Conservation (phyloP, 176 grass and related monocot species). For the Poa pratensis region DNA sequence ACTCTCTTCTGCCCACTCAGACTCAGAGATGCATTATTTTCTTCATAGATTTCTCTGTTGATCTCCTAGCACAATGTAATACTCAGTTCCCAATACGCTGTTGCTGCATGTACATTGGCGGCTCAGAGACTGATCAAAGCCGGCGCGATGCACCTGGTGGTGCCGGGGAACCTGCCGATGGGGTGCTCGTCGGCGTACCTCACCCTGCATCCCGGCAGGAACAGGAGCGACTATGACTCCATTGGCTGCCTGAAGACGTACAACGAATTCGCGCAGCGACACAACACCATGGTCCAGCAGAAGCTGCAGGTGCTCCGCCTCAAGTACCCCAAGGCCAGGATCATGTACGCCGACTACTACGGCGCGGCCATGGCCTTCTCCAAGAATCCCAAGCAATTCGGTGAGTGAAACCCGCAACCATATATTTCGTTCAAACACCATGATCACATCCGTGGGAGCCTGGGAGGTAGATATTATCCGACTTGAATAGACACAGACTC, state of each 20-base stretch:
- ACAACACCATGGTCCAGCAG: slow-evolving; percentile 69
- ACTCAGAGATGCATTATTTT: not conserved
- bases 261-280: slow-evolving; percentile 78
- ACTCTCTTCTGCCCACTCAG: not conserved
- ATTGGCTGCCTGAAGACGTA: slow-evolving; percentile 70
- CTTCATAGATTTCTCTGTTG: not conserved
- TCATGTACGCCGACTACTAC: slow-evolving; percentile 90
- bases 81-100: not conserved
- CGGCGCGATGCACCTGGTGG: slow-evolving; percentile 79
- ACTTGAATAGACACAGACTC: not conserved
- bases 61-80: not conserved
- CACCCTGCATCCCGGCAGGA: slow-evolving; percentile 57
- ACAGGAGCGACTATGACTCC: slow-evolving; percentile 63
- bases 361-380: slow-evolving; percentile 80
- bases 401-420: slow-evolving; percentile 43
- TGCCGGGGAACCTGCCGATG: slow-evolving; percentile 82
- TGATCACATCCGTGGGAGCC: too few relatives aligned
- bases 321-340: slow-evolving; percentile 63
- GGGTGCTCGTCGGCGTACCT: slow-evolving; percentile 91
- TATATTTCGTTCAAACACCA: not conserved
- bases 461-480: too few relatives aligned
- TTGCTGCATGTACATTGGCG: not conserved
- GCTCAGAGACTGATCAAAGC: slow-evolving; percentile 67
- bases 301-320: slow-evolving; percentile 54
- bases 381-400: slow-evolving; percentile 73